Evolutionary conservation across 805 yeast genomes (phyloP).

Genomic region (Debaryomyces castellii): DNA sequence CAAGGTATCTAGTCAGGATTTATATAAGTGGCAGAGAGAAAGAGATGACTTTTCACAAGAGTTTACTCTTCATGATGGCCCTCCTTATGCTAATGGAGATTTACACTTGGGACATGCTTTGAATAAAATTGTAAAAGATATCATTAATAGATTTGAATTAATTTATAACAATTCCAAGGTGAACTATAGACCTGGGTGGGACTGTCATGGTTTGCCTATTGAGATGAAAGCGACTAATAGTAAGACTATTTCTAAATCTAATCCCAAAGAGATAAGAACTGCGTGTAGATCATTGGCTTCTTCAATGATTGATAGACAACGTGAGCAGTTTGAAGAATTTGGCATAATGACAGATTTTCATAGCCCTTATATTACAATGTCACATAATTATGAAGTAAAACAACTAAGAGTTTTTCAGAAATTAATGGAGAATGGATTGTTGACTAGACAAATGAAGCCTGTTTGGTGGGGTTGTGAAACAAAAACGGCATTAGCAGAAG

Average conservation of each 20-base stretch:
- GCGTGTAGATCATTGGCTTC: conserved; percentile 69
- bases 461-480: conserved; percentile 98
- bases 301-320: conserved; percentile 64
- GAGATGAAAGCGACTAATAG: conserved; percentile 70
- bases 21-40: conserved; percentile 61
- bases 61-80: conserved; percentile 90
- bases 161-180: conserved; percentile 57
- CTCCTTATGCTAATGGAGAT: conserved; percentile 97
- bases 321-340: conserved; percentile 59
- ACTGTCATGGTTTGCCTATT: conserved; percentile 97
- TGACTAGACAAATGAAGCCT: conserved; percentile 86
- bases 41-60: conserved; percentile 27
- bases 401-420: conserved; percentile 71
- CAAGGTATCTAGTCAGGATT: conserved; percentile 53
- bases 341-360: conserved; percentile 86
- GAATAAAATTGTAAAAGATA: conserved; percentile 86
- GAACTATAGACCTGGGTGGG: conserved; percentile 93
- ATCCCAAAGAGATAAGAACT: conserved; percentile 58
- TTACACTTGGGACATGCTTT: conserved; percentile 90
- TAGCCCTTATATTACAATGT: conserved; percentile 70
- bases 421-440: conserved; percentile 63
- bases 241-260: conserved; percentile 23
- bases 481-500: conserved; percentile 92
- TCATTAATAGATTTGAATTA: conserved; percentile 71
- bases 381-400: conserved; percentile 65